Base-by-base conservation (phyloP, 2,329 filamentous ascomycete genomes). In the Ploettnerulaceae sp. region DNA sequence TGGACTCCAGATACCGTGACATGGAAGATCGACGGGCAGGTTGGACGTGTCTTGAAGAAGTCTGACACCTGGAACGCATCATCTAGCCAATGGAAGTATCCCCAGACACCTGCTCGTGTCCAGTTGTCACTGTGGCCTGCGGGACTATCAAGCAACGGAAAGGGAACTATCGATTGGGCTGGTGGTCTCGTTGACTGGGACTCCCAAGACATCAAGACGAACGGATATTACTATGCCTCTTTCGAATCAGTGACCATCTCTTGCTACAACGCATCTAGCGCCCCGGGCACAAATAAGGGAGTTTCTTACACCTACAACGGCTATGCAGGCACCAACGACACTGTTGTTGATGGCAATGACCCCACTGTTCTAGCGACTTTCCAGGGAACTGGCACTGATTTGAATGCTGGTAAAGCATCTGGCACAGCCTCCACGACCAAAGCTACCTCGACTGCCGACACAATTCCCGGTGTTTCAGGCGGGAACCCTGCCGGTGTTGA, bases 91-190 rank as follows among this genome's bases (percentile, higher is more conserved):
- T 98, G 83, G 76, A 74, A 85, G 60, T 98, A 79, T 73, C 93
- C 93, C 5, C 93, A 97, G 71, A 94, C 90, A 0, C 93, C 93
- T 3, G 71, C 90, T 12, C 87, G 91, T 58, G 79, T 98, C 42
- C 89, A 96, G 72, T 76, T 98, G 40, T 97, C 93, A 12, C 81
- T 98, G 62, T 98, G 93, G 93, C 93, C 93, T 31, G 93, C 88
- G 61, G 93, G 93, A 64, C 78, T 86, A 36, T 69, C 80, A 7
- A 76, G 75, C 62, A 96, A 96, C 66, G 84, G 79, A 31, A 64
- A 86, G 65, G 93, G 93, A 46, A 97, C 93, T 25, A 78, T 95
- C 55, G 75, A 82, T 44, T 98, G 93, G 93, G 88, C 91, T 14
- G 93, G 93, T 62, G 93, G 93, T 59, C 70, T 77, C 42, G 91